Evolutionary conservation across 2,329 filamentous ascomycete species (phyloP), one percentile per base, ranked within the genome.

Genomic region (Ilyonectria destructans): DNA sequence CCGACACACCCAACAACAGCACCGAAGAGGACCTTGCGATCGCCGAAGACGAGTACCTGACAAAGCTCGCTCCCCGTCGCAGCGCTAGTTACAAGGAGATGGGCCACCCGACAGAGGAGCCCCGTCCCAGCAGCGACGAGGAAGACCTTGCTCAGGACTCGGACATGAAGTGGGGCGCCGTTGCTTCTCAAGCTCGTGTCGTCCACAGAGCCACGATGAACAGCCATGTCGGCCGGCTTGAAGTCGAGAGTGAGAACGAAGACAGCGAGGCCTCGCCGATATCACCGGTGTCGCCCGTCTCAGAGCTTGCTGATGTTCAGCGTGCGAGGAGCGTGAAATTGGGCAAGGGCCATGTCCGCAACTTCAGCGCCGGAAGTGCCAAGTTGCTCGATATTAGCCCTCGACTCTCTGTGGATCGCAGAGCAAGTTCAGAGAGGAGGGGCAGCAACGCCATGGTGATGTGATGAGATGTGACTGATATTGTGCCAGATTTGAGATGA

Each of bases 301-400:
- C 78, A 12, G 82, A 82, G 73, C 81, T 77, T 69, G 79, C 79
- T 26, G 82, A 83, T 48, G 73, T 86, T 23, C 88, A 90, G 74
- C 90, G 92, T 73, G 93, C 94, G 31, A 91, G 86, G 58, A 96
- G 92, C 79, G 85, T 96, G 65, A 89, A 92, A 68, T 84, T 92
- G 57, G 88, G 89, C 65, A 89, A 86, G 74, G 85, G 87, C 10
- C 92, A 95, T 74, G 88, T 85, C 21, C 87, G 91, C 61, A 92
- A 92, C 70, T 90, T 95, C 75, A 95, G 92, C 76, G 92, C 92
- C 51, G 93, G 93, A 57, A 95, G 92, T 76, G 93, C 93, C 12
- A 92, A 90, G 80, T 81, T 96, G 58, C 82, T 96, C 57, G 90
- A 95, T 57, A 85, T 95, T 54, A 86, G 86, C 21, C 85, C 88